These are phyloP conservation scores for Paramecium tetraurelia DNA, from an alignment of 73 alveolate species.

Conservation along the genomic window DNA sequence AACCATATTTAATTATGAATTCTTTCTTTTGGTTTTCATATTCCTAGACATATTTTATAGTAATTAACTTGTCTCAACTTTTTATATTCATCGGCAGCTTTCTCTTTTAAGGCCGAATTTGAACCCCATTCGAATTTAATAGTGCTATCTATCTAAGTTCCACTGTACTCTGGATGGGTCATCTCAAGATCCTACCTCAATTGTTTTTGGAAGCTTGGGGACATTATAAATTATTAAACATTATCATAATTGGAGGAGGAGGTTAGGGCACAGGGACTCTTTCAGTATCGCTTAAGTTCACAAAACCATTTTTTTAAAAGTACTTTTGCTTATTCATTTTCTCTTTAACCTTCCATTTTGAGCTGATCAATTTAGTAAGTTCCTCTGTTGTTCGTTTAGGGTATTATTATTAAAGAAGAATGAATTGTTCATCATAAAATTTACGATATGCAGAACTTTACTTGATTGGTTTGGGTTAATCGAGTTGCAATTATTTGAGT, in stretches of 20 bases:
- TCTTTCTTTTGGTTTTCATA: not conserved
- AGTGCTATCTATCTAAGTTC: not conserved
- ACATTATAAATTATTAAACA: not conserved
- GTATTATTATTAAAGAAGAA: not conserved
- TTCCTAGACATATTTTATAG: not conserved
- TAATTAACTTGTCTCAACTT: not conserved
- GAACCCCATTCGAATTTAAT: slow-evolving; percentile 13
- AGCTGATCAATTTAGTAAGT: not conserved
- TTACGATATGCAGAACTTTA: not conserved
- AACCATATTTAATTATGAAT: not conserved
- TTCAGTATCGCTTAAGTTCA: not conserved
- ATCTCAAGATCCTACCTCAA: not conserved
- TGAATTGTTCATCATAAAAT: not conserved
- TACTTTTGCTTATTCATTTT: not conserved
- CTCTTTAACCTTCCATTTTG: not conserved
- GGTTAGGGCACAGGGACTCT: slow-evolving; percentile 15
- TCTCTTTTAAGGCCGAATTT: not conserved
- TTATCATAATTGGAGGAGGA: not conserved
- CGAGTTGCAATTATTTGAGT: not conserved
- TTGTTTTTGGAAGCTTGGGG: not conserved
- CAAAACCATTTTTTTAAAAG: not conserved
- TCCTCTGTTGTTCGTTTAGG: slow-evolving; percentile 14
- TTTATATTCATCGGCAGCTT: not conserved
- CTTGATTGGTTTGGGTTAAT: not conserved
- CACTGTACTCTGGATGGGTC: slow-evolving; percentile 16